phyloP scores from a whole-genome alignment of 2,329 filamentous ascomycete species.

The Diaporthe eres region DNA sequence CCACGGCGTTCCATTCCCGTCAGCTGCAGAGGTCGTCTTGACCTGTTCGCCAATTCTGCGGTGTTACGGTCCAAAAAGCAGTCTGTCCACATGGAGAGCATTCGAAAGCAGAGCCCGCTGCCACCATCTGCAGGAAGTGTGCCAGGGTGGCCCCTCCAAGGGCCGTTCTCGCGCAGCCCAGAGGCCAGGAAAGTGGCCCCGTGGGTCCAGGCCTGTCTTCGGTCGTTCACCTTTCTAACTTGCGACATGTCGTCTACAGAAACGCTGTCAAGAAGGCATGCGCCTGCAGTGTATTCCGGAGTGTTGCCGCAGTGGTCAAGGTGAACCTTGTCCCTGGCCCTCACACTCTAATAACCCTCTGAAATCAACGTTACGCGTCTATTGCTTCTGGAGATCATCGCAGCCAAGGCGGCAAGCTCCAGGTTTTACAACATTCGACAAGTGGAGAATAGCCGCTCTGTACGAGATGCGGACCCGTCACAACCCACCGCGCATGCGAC shows the following conservation, averaged over 20 bases:
- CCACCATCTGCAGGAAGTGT: constrained; percentile 28
- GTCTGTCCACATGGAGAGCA: constrained; percentile 34
- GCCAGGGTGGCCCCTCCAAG: constrained; percentile 29
- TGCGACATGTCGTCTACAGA: constrained; percentile 37
- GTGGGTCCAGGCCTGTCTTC: constrained; percentile 41
- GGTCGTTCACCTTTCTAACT: constrained; percentile 31
- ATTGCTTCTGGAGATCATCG: constrained; percentile 24
- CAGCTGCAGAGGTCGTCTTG: constrained; percentile 28
- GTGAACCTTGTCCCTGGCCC: constrained; percentile 4
- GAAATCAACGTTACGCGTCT: constrained; percentile 28
- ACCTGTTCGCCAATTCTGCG: constrained; percentile 26
- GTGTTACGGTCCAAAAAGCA: constrained; percentile 35
- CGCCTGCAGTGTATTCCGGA: constrained; percentile 21
- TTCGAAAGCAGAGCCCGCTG: constrained; percentile 27
- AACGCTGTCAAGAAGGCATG: constrained; percentile 30
- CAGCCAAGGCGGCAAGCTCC: constrained; percentile 34
- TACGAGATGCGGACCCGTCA: constrained; percentile 33
- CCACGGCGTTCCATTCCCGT: constrained; percentile 13
- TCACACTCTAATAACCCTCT: constrained; percentile 10
- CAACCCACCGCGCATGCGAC: constrained; percentile 36
- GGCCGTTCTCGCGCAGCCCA: constrained; percentile 41
- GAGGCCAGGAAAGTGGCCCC: constrained; percentile 39
- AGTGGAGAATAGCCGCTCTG: constrained; percentile 38
- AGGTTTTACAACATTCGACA: constrained; percentile 37
- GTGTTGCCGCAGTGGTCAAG: constrained; percentile 7